These are phyloP conservation scores for Ambispora gerdemannii DNA, from an alignment of 192 early-diverging fungal genomes.

Conservation along the genomic window DNA sequence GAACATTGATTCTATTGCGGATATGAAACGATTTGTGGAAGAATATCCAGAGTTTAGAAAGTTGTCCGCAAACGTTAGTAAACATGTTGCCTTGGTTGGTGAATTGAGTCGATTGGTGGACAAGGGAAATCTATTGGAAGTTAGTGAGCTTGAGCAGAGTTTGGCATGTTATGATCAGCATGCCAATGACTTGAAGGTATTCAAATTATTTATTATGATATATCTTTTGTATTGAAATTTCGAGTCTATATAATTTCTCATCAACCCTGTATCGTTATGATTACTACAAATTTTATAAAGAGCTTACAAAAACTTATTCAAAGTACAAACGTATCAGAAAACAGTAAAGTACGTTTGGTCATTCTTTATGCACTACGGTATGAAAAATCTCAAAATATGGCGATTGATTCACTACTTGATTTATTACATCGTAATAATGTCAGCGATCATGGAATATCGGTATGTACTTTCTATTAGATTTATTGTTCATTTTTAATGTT, in stretches of 20 bases:
- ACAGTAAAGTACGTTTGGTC: conserved; percentile 76
- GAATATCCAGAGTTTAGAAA: conserved; percentile 98
- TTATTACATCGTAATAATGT: conserved; percentile 68
- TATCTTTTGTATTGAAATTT: conserved; percentile 13
- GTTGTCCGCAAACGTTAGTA: conserved; percentile 93
- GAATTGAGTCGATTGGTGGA: conserved; percentile 85
- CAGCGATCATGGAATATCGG: conserved; percentile 67
- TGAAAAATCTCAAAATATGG: conserved; percentile 76
- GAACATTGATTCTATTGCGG: conserved; percentile 91
- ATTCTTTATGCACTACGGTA: conserved; percentile 89
- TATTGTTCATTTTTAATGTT: background rate
- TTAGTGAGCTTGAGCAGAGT: conserved; percentile 93
- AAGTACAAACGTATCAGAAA: conserved; percentile 62
- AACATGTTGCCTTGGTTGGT: conserved; percentile 97
- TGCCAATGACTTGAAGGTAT: conserved; percentile 75
- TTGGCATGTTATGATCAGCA: conserved; percentile 88
- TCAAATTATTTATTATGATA: background rate
- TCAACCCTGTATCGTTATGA: background rate
- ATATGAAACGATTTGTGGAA: conserved; percentile 99
- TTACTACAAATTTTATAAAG: conserved; percentile 32
- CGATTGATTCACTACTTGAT: conserved; percentile 68
- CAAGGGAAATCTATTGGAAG: conserved; percentile 71
- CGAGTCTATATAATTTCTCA: background rate
- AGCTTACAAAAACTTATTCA: conserved; percentile 68
- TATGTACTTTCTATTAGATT: conserved; percentile 36